phyloP scores from a whole-genome alignment of 768 basidiomycete species.

The Lentinula lateritia region DNA sequence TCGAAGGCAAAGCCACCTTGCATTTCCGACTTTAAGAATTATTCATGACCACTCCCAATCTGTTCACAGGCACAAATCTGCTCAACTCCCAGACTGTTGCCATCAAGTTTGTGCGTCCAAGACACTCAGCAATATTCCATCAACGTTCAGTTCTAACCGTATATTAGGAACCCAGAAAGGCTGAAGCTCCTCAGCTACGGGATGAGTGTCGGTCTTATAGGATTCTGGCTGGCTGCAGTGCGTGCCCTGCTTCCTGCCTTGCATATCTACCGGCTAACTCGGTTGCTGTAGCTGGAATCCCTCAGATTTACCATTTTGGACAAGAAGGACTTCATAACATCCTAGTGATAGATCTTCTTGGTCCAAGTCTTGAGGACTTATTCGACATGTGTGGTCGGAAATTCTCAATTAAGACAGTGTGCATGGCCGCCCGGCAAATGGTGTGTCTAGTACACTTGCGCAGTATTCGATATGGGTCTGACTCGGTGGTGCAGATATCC shows the following conservation, averaged over 20 bases:
- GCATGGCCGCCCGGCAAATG: conserved; percentile 99
- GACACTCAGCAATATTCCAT: background rate
- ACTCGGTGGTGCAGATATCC: conserved; percentile 53
- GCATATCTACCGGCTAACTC: conserved; percentile 11
- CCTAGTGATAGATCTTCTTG: conserved; percentile 95
- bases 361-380: conserved; percentile 93
- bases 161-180: conserved; percentile 80
- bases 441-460: conserved; percentile 31
- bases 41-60: conserved; percentile 4
- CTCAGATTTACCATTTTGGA: conserved; percentile 99
- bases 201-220: conserved; percentile 99
- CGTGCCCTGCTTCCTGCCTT: conserved; percentile 27
- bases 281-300: conserved; percentile 74
- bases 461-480: conserved; percentile 4
- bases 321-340: conserved; percentile 99
- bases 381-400: conserved; percentile 99
- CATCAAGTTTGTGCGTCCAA: conserved; percentile 93
- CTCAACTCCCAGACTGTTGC: conserved; percentile 98
- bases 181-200: conserved; percentile 94
- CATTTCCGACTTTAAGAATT: conserved; percentile 4
- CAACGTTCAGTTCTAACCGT: background rate
- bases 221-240: conserved; percentile 85
- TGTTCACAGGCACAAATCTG: conserved; percentile 78
- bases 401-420: conserved; percentile 96
- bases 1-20: conserved; percentile 51